Percentiles rank a stretch among this genome's conserved stretches.
Evolutionary conservation across 164 flowering plant genomes (phyloP).

Genomic region (Echeveria elegans): DNA sequence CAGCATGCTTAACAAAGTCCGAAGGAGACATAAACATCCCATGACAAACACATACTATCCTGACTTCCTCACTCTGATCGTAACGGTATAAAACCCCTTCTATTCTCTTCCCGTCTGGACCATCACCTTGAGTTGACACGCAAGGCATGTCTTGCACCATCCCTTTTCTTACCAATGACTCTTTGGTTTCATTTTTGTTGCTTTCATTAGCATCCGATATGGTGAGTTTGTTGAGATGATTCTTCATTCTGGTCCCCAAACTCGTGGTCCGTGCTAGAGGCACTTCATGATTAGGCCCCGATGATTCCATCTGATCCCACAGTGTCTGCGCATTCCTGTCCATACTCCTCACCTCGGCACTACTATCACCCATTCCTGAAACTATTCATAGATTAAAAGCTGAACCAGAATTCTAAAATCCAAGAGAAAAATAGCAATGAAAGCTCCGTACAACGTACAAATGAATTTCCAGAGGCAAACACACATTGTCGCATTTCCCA

Average conservation of each 20-base stretch:
- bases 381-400: not conserved
- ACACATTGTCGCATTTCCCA: too few relatives aligned
- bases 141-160: slow-evolving; percentile 71
- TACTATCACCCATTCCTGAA: not conserved
- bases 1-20: slow-evolving; percentile 83
- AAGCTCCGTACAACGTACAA: too few relatives aligned
- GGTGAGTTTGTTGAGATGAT: slow-evolving; percentile 5
- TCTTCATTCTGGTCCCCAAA: slow-evolving; percentile 9
- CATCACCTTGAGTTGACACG: slow-evolving; percentile 63
- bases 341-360: not conserved
- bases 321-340: not conserved
- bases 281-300: not conserved
- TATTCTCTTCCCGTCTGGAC: slow-evolving; percentile 55
- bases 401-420: not conserved
- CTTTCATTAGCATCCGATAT: not conserved
- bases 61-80: slow-evolving; percentile 65
- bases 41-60: slow-evolving; percentile 85
- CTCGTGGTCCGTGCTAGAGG: slow-evolving; percentile 1
- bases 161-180: slow-evolving; percentile 24
- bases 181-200: slow-evolving; percentile 1
- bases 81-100: slow-evolving; percentile 76
- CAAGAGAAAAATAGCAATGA: too few relatives aligned
- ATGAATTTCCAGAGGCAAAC: too few relatives aligned
- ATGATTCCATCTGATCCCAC: not conserved
- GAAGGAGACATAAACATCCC: slow-evolving; percentile 72